These are phyloP conservation scores for Agarophyton chilense DNA, from an alignment of 23 red algal species.

Conservation along the genomic window DNA sequence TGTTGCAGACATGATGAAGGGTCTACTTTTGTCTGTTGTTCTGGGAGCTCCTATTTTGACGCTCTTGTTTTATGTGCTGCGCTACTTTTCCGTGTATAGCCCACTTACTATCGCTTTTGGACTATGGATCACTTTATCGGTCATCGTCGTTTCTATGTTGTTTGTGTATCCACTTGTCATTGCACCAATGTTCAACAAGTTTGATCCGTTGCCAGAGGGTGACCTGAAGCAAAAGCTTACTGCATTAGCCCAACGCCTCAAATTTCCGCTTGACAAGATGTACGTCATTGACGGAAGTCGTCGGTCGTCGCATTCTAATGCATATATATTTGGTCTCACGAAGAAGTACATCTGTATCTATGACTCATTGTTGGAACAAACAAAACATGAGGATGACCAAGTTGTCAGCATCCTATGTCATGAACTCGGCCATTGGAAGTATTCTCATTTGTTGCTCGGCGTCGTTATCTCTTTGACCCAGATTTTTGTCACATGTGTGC, in stretches of 20 bases:
- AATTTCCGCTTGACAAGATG: constrained; percentile 88
- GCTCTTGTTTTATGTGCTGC: constrained; percentile 59
- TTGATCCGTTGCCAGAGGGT: constrained; percentile 71
- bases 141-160: constrained; percentile 58
- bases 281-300: constrained; percentile 91
- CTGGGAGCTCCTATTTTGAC: constrained; percentile 58
- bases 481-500: constrained; percentile 53
- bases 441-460: constrained; percentile 51
- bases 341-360: constrained; percentile 87
- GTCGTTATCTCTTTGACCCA: constrained; percentile 53
- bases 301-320: constrained; percentile 78
- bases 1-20: constrained; percentile 64
- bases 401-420: constrained; percentile 78
- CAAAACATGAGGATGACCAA: constrained; percentile 63
- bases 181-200: constrained; percentile 90
- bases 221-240: constrained; percentile 41
- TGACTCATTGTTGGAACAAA: constrained; percentile 80
- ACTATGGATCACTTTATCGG: constrained; percentile 62
- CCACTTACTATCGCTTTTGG: constrained; percentile 37
- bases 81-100: constrained; percentile 36
- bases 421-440: constrained; percentile 84
- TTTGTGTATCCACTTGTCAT: constrained; percentile 74
- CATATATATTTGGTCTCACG: constrained; percentile 79
- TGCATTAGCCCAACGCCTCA: constrained; percentile 36
- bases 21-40: constrained; percentile 21